Conservation (phyloP, 345 rosid genomes). For the Citrus glauca region DNA sequence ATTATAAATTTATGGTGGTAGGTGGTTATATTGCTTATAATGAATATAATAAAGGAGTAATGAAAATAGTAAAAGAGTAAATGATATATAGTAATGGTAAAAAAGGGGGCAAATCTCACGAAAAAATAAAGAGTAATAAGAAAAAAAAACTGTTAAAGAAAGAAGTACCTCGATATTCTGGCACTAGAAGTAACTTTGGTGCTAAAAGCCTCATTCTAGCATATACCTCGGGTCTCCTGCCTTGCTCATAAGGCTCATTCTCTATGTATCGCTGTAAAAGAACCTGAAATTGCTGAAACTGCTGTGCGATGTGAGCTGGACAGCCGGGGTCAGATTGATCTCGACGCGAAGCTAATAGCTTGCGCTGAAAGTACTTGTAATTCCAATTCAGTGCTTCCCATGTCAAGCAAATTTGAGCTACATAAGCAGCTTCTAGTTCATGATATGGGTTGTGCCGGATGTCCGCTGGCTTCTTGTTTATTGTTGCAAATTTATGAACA, state of each 20-base stretch:
- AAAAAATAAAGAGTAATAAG: not conserved
- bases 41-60: too few relatives aligned
- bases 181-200: slow-evolving; percentile 87
- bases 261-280: slow-evolving; percentile 83
- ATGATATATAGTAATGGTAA: fast-evolving
- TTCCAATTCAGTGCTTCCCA: slow-evolving; percentile 99
- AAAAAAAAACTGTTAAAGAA: not conserved
- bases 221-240: slow-evolving; percentile 85
- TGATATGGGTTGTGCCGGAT: slow-evolving; percentile 74
- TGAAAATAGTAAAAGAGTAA: too few relatives aligned
- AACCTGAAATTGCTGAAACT: slow-evolving; percentile 92
- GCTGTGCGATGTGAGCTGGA: slow-evolving; percentile 76
- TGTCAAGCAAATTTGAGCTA: slow-evolving; percentile 87
- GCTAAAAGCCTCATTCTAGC: slow-evolving; percentile 92
- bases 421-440: slow-evolving; percentile 84
- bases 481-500: slow-evolving; percentile 60
- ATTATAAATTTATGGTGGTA: too few relatives aligned
- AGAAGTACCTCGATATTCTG: slow-evolving; percentile 80
- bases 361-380: slow-evolving; percentile 74
- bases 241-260: slow-evolving; percentile 96
- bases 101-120: too few relatives aligned
- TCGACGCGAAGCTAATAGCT: slow-evolving; percentile 36
- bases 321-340: slow-evolving; percentile 59
- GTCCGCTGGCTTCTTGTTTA: slow-evolving; percentile 43
- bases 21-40: too few relatives aligned